Conservation (phyloP, 2,329 filamentous ascomycete genomes). For the Xylaria sp. region DNA sequence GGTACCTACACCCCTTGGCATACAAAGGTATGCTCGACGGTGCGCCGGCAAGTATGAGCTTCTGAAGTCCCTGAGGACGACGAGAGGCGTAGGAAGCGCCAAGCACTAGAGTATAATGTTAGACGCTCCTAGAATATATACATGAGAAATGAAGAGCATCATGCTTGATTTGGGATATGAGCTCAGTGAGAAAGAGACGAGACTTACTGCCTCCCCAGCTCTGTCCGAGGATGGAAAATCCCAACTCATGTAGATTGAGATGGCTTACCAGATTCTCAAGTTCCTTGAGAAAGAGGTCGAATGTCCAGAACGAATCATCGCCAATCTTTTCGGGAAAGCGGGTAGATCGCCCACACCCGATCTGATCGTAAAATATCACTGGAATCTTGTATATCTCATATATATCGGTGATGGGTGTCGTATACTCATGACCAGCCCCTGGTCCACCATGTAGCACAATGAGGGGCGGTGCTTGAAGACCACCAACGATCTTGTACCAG, state of each 20-base stretch:
- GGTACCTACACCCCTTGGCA: neutral
- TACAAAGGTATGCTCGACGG: neutral
- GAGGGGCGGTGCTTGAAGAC: conserved; percentile 31
- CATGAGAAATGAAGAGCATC: neutral
- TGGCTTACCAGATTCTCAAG: conserved; percentile 59
- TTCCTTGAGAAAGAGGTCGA: conserved; percentile 60
- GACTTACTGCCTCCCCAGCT: conserved; percentile 52
- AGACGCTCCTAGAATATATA: neutral
- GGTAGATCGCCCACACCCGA: conserved; percentile 62
- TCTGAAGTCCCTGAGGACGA: neutral
- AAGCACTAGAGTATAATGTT: neutral
- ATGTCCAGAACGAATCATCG: conserved; percentile 60
- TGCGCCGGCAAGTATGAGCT: neutral
- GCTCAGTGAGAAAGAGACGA: neutral
- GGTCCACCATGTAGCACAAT: conserved; percentile 45
- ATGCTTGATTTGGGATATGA: too few relatives aligned
- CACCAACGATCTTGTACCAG: neutral
- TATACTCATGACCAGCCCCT: conserved; percentile 59
- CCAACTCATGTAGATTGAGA: conserved; percentile 45
- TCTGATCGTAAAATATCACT: conserved; percentile 65
- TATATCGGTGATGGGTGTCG: conserved; percentile 54
- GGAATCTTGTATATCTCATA: conserved; percentile 51
- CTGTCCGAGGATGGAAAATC: conserved; percentile 60
- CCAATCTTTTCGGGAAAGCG: conserved; percentile 58
- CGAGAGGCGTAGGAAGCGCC: neutral